phyloP scores from a whole-genome alignment of 192 early-diverging fungal genomes.

The Umbelopsis sp. region DNA sequence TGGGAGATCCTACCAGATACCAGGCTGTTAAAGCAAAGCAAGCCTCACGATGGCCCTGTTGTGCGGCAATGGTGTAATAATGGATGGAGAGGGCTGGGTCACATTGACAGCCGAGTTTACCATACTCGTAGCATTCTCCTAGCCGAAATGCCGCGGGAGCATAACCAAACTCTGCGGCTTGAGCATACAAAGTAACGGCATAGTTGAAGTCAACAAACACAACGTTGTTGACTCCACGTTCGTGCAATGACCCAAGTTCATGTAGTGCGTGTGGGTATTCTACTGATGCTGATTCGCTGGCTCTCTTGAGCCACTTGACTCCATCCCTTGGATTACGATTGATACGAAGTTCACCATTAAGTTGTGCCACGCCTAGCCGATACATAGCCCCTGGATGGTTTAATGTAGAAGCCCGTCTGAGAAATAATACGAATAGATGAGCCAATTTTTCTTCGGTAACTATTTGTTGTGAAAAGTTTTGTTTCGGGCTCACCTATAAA shows the following conservation, averaged over 20 bases:
- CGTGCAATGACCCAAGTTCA: constrained; percentile 60
- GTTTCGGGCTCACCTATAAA: constrained; percentile 59
- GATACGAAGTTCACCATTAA: constrained; percentile 62
- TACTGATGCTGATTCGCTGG: constrained; percentile 55
- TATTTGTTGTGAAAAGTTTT: neutral
- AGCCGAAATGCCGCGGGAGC: constrained; percentile 62
- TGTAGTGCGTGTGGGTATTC: constrained; percentile 65
- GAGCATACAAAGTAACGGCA: constrained; percentile 58
- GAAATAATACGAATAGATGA: neutral
- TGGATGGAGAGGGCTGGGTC: constrained; percentile 58
- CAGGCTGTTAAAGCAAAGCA: constrained; percentile 65
- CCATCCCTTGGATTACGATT: constrained; percentile 58
- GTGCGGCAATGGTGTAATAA: constrained; percentile 65
- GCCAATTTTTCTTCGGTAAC: neutral
- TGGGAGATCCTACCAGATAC: constrained; percentile 64
- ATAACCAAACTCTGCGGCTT: constrained; percentile 68
- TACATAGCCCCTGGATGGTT: constrained; percentile 72
- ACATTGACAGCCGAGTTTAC: constrained; percentile 54
- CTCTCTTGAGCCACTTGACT: constrained; percentile 62
- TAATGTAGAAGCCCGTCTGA: constrained; percentile 65
- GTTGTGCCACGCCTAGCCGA: constrained; percentile 59
- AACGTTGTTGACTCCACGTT: constrained; percentile 58
- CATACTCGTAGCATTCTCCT: constrained; percentile 67
- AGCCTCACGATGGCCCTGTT: constrained; percentile 64
- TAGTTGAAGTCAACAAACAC: constrained; percentile 65